Evolutionary conservation across 176 grass and related monocot genomes (phyloP).

Genomic region (Oropetium thomaeum): DNA sequence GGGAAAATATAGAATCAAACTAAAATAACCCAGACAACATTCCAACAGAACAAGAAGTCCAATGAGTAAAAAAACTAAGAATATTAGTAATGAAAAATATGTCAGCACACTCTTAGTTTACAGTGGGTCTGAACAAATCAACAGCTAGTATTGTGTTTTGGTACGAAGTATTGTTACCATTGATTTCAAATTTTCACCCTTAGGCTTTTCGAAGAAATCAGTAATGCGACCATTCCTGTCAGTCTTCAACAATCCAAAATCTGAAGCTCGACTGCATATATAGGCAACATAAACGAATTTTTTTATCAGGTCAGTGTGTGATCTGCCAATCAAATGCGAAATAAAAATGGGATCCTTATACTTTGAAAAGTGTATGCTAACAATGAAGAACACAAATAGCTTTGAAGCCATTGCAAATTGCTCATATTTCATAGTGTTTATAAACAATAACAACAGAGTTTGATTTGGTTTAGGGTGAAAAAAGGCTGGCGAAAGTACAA

Average conservation of each 20-base stretch:
- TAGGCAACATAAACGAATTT: slow-evolving; percentile 8
- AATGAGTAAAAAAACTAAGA: neutral
- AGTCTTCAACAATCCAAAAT: slow-evolving; percentile 75
- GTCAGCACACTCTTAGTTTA: neutral
- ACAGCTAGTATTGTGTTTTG: neutral
- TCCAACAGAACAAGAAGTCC: neutral
- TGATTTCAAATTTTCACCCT: slow-evolving; percentile 66
- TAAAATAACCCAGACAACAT: neutral
- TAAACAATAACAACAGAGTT: neutral
- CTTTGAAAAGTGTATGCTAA: neutral
- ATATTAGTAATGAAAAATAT: neutral
- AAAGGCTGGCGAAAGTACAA: neutral
- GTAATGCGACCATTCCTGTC: slow-evolving; percentile 53
- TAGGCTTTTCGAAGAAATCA: slow-evolving; percentile 74
- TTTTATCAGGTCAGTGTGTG: neutral
- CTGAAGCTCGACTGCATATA: slow-evolving; percentile 71
- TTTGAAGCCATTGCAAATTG: neutral
- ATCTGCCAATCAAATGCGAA: slow-evolving; percentile 3
- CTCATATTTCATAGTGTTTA: neutral
- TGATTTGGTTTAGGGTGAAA: neutral
- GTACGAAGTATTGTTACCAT: slow-evolving; percentile 49
- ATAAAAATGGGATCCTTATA: neutral
- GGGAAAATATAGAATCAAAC: neutral
- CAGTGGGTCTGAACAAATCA: slow-evolving; percentile 2
- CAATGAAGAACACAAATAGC: neutral